Conservation (phyloP, 495 filamentous ascomycete species). For the Ascobolus immersus region DNA sequence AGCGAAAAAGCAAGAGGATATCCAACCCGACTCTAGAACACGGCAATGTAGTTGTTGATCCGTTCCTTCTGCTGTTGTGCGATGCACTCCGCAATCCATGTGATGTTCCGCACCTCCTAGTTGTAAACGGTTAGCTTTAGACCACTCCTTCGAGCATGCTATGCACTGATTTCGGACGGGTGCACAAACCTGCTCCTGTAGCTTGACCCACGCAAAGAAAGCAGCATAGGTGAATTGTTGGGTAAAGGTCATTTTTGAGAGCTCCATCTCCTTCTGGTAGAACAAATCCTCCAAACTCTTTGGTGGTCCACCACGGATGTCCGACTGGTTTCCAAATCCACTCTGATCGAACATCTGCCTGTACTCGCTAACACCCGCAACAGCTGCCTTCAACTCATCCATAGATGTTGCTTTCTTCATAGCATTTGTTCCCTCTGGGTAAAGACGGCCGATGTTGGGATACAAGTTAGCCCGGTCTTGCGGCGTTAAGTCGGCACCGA, state of each 20-base stretch:
- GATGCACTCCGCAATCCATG: constrained; percentile 99
- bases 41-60: constrained; percentile 95
- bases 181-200: constrained; percentile 65
- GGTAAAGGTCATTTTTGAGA: constrained; percentile 82
- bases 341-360: constrained; percentile 84
- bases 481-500: constrained; percentile 90
- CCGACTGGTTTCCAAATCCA: constrained; percentile 47
- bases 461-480: constrained; percentile 87
- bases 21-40: too few species aligned
- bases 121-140: constrained; percentile 10
- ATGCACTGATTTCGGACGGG: not conserved
- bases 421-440: constrained; percentile 87
- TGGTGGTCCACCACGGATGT: constrained; percentile 42
- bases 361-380: constrained; percentile 77
- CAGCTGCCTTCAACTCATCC: constrained; percentile 73
- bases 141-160: not conserved
- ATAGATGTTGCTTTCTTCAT: constrained; percentile 85
- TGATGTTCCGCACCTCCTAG: constrained; percentile 97
- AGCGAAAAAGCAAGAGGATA: too few species aligned
- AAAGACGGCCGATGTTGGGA: constrained; percentile 66
- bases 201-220: constrained; percentile 93
- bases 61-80: constrained; percentile 98
- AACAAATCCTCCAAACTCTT: constrained; percentile 93
- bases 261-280: constrained; percentile 98
- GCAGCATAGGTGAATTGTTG: constrained; percentile 86